Evolutionary conservation across 2,329 filamentous ascomycete species (phyloP), one percentile per base, ranked within the genome.

Genomic region (Fusarium scirpi): DNA sequence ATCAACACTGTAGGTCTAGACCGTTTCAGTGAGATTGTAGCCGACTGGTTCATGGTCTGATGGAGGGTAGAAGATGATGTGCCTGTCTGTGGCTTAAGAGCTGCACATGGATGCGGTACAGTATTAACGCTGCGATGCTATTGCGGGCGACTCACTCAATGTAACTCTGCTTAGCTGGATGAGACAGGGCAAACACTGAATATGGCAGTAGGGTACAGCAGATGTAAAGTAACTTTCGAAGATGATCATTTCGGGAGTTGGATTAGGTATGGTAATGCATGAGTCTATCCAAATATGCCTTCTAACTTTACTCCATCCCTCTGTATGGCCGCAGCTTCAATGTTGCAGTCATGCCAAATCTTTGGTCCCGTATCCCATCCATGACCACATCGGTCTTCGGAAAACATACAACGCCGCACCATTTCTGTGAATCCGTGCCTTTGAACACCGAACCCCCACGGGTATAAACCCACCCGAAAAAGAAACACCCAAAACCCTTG

Each of bases 231-330:
- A 41, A 40, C 15, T 22, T 13, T 51, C 34, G 34, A 52, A 41
- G 24, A 25, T 52, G 34, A 52, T 47, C 48, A 56, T 64, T 64
- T 47, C 49, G 44, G 58, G 49, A 65, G 52, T 70, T 43, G 67
- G 54, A 68, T 68, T 69, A 57, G 53, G 38, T 70, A 60, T 61
- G 38, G 43, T 55, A 58, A 58, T 67, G 47, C 53, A 61, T 34
- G 52, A 58, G 47, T 70, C 63, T 70, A 70, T 70, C 22, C 52
- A 53, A 43, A 70, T 56, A 69, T 71, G 58, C 67, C 53, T 56
- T 45, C 34, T 65, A 52, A 59, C 58, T 48, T 62, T 62, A 45
- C 43, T 47, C 63, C 44, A 44, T 53, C 25, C 43, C 29, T 47
- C 47, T 55, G 34, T 34, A 38, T 51, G 53, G 38, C 32, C 40